A percentile compares a stretch with the other conserved stretches of the same genome.
Conservation (phyloP, 371 early-diverging fungal species). For the Mucor plumbeus region DNA sequence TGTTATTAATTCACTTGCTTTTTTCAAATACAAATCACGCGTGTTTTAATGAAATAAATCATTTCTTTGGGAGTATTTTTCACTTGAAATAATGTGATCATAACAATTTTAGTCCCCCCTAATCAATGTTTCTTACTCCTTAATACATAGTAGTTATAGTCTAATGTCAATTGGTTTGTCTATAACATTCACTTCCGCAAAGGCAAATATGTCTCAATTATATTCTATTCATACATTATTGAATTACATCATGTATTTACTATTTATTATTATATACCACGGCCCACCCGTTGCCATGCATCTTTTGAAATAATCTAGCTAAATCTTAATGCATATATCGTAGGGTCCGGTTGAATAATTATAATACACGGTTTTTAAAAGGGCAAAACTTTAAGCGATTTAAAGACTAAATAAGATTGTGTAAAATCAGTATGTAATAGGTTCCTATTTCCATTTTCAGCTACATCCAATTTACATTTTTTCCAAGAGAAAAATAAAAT, state of each 20-base stretch:
- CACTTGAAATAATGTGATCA: neutral
- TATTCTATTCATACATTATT: neutral
- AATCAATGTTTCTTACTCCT: neutral
- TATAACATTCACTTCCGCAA: neutral
- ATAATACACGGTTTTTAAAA: neutral
- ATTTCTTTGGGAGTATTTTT: neutral
- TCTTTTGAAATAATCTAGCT: too few species aligned
- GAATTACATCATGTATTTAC: neutral
- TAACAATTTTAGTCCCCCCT: neutral
- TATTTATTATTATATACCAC: too few species aligned
- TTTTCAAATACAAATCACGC: neutral
- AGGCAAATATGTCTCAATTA: neutral
- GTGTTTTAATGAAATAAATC: neutral
- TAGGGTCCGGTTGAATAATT: too few species aligned
- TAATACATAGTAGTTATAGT: neutral
- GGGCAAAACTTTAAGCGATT: neutral
- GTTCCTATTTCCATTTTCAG: neutral
- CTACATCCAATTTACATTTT: neutral
- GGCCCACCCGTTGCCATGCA: too few species aligned
- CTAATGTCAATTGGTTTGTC: conserved; percentile 3
- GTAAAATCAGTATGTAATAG: too few species aligned
- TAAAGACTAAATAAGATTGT: too few species aligned
- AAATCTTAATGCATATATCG: too few species aligned
- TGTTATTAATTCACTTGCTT: neutral
- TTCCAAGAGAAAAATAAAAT: too few species aligned